phyloP scores from a whole-genome alignment of 1,284 basidiomycete genomes.

The Apiotrichum mycotoxinovorans region DNA sequence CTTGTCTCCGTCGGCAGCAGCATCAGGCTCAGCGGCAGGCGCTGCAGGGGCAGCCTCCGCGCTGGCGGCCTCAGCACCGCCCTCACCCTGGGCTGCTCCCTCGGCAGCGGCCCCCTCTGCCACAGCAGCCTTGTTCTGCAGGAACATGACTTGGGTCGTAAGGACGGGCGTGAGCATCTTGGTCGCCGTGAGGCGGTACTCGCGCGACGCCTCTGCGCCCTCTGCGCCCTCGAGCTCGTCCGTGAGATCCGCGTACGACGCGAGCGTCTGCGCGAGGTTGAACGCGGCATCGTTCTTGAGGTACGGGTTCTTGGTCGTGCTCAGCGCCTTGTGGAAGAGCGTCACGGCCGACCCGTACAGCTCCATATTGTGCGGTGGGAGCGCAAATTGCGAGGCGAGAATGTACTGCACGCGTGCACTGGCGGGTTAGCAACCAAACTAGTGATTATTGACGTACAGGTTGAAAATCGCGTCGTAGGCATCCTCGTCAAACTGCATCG shows the following conservation, averaged over 20 bases:
- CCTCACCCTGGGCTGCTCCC: not conserved
- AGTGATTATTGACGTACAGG: too few relatives aligned
- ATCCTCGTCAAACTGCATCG: conserved; percentile 29
- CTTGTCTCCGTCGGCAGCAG: conserved; percentile 11
- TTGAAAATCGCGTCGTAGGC: conserved; percentile 49
- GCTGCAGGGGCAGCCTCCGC: conserved; percentile 16
- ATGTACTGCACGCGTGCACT: conserved; percentile 48
- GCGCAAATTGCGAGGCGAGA: conserved; percentile 42
- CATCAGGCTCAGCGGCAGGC: conserved; percentile 8
- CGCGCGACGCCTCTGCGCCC: conserved; percentile 21
- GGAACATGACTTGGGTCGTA: conserved; percentile 34
- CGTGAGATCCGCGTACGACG: conserved; percentile 36
- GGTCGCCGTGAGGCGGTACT: conserved; percentile 32
- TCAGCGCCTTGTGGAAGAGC: conserved; percentile 35
- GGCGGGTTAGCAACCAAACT: not conserved
- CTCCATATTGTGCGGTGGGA: conserved; percentile 36
- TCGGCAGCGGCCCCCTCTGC: conserved; percentile 1
- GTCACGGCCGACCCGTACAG: conserved; percentile 27
- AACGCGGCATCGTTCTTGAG: conserved; percentile 45
- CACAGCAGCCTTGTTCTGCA: conserved; percentile 10
- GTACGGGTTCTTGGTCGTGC: conserved; percentile 24
- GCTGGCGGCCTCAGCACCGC: conserved; percentile 10
- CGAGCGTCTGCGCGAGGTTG: conserved; percentile 43
- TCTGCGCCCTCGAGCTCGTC: conserved; percentile 36
- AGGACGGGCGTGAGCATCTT: conserved; percentile 36